A percentile compares a stretch with the other conserved stretches of the same genome.
Evolutionary conservation across 1,139 yeast species (phyloP).

Genomic region (Taiozyma onychis): DNA sequence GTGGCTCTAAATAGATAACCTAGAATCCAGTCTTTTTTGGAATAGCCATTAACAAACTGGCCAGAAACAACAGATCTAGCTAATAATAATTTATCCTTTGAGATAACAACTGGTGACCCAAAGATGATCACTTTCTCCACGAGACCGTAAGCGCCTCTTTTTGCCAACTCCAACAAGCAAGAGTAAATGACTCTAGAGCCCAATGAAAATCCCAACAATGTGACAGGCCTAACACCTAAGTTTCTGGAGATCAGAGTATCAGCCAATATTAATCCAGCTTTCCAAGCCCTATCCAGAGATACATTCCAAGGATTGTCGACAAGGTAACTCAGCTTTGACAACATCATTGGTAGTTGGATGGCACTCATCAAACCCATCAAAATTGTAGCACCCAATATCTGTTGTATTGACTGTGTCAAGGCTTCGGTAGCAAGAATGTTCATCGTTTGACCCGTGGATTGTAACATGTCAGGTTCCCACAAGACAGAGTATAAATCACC

Average conservation of each 20-base stretch:
- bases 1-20: slow-evolving; percentile 96
- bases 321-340: slow-evolving; percentile 82
- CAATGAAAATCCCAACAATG: slow-evolving; percentile 87
- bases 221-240: slow-evolving; percentile 88
- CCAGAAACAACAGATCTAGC: slow-evolving; percentile 91
- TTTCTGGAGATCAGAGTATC: slow-evolving; percentile 85
- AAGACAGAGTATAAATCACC: slow-evolving; percentile 88
- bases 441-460: slow-evolving; percentile 94
- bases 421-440: slow-evolving; percentile 92
- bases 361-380: slow-evolving; percentile 95
- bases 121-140: slow-evolving; percentile 84
- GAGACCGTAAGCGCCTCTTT: slow-evolving; percentile 80
- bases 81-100: slow-evolving; percentile 68
- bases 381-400: slow-evolving; percentile 87
- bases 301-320: slow-evolving; percentile 98
- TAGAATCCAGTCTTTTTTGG: slow-evolving; percentile 91
- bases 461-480: slow-evolving; percentile 99
- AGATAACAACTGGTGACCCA: slow-evolving; percentile 85
- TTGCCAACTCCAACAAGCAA: slow-evolving; percentile 81
- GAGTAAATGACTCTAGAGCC: slow-evolving; percentile 94
- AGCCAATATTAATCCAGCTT: slow-evolving; percentile 87
- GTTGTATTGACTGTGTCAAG: slow-evolving; percentile 88
- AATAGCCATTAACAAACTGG: slow-evolving; percentile 81
- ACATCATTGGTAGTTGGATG: slow-evolving; percentile 85
- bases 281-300: slow-evolving; percentile 95